Evolutionary conservation across 208 protist genomes (phyloP).

Genomic region (Blastocrithidia nonstop): DNA sequence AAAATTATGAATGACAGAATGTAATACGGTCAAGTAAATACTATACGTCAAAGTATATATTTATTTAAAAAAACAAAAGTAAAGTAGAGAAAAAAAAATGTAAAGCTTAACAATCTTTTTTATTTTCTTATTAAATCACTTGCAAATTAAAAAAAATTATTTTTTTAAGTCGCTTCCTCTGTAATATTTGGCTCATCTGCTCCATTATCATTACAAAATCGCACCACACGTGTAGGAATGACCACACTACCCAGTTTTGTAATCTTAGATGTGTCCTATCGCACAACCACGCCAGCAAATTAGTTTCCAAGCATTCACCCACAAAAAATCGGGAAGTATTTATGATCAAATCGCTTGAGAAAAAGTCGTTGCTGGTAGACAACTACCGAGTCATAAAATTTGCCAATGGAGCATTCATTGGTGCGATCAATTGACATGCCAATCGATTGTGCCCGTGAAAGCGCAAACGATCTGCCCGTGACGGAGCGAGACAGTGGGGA

Average conservation of each 20-base stretch:
- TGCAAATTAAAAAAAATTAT: too few species aligned
- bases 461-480: slow-evolving; percentile 3
- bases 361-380: slow-evolving; percentile 58
- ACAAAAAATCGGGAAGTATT: slow-evolving; percentile 72
- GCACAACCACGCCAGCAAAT: slow-evolving; percentile 53
- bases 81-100: too few species aligned
- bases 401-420: slow-evolving; percentile 34
- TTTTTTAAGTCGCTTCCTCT: too few species aligned
- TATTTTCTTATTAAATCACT: too few species aligned
- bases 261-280: slow-evolving; percentile 66
- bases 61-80: slow-evolving; percentile 3
- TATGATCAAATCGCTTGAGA: slow-evolving; percentile 47
- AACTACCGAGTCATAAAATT: slow-evolving; percentile 45
- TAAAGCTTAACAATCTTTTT: too few species aligned
- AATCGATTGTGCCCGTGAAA: slow-evolving; percentile 6
- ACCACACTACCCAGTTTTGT: slow-evolving; percentile 50
- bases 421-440: slow-evolving; percentile 20
- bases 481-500: slow-evolving; percentile 4
- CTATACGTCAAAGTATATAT: background rate
- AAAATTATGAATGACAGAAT: too few species aligned
- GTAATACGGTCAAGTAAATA: too few species aligned
- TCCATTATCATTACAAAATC: too few species aligned
- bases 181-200: too few species aligned
- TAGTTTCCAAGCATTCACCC: slow-evolving; percentile 56
- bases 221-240: slow-evolving; percentile 41